Percentiles rank a stretch among this genome's conserved stretches.
These are phyloP conservation scores for Kuraishia capsulata DNA, from an alignment of 805 yeast genomes.

Conservation along the genomic window DNA sequence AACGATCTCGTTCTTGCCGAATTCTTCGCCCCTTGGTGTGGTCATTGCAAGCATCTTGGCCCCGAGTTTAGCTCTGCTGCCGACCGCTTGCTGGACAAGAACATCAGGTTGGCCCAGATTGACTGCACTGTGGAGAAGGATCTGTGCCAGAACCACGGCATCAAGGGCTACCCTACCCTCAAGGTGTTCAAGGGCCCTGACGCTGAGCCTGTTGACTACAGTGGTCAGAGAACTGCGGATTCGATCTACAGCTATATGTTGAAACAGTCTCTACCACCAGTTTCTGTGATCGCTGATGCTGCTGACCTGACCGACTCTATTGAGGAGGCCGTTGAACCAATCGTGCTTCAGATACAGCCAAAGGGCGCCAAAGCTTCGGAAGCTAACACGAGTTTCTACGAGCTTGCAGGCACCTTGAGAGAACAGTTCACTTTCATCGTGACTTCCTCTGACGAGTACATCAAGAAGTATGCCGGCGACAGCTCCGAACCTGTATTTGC, in stretches of 20 bases:
- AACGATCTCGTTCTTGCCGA: conserved; percentile 80
- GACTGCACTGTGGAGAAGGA: conserved; percentile 77
- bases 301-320: conserved; percentile 42
- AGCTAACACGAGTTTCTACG: conserved; percentile 49
- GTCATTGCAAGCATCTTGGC: conserved; percentile 84
- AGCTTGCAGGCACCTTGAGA: conserved; percentile 55
- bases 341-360: conserved; percentile 45
- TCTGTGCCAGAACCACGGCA: conserved; percentile 56
- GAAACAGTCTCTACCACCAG: conserved; percentile 76
- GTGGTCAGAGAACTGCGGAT: conserved; percentile 77
- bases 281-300: conserved; percentile 36
- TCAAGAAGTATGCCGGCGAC: conserved; percentile 23
- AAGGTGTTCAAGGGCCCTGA: conserved; percentile 59
- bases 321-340: conserved; percentile 37
- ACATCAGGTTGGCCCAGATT: conserved; percentile 70
- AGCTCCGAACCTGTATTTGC: conserved; percentile 29
- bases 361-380: conserved; percentile 22
- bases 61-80: conserved; percentile 77
- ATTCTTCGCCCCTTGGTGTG: conserved; percentile 97
- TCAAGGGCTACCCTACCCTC: conserved; percentile 80
- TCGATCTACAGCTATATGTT: conserved; percentile 74
- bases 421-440: conserved; percentile 57
- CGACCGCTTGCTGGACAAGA: conserved; percentile 45
- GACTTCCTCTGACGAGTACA: conserved; percentile 25
- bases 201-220: conserved; percentile 50